These are phyloP conservation scores for Scheffersomyces stipitis DNA, from an alignment of 805 yeast species.

Conservation along the genomic window DNA sequence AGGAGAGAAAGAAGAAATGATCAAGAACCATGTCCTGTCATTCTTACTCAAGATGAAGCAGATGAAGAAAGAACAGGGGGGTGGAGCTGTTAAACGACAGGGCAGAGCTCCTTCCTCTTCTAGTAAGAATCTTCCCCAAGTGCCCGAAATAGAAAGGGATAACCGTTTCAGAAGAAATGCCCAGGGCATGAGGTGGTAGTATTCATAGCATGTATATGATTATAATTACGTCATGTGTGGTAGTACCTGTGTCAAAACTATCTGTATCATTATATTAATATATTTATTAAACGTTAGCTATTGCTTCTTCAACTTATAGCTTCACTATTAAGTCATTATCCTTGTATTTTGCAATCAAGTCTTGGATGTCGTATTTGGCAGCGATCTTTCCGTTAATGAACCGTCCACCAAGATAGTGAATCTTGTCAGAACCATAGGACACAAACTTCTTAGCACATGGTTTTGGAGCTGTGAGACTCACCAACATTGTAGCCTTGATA, in stretches of 20 bases:
- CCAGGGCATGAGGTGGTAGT: not conserved
- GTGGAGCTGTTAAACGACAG: too few relatives aligned
- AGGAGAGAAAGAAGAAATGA: conserved; percentile 6
- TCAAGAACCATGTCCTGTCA: conserved; percentile 2
- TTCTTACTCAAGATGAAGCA: not conserved
- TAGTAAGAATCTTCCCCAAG: not conserved
- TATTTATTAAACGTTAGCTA: not conserved
- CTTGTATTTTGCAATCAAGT: conserved; percentile 27
- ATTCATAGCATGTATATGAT: too few relatives aligned
- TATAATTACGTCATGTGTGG: not conserved
- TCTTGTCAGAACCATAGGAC: conserved; percentile 14
- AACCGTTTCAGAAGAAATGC: not conserved
- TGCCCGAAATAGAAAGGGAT: not conserved
- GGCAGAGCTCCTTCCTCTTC: not conserved
- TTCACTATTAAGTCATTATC: conserved; percentile 39
- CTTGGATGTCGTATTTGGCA: conserved; percentile 65
- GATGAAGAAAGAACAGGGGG: not conserved
- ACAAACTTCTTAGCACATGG: conserved; percentile 65
- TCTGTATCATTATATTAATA: too few relatives aligned
- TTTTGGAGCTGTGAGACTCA: conserved; percentile 92
- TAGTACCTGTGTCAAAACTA: too few relatives aligned
- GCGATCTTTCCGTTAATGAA: conserved; percentile 73
- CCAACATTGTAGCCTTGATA: conserved; percentile 64
- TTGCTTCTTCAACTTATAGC: conserved; percentile 13
- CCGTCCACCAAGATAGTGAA: conserved; percentile 88